Percentiles rank a stretch among this genome's conserved stretches.
Conservation (phyloP, 352 stramenopile genomes). For the Phytopythium helicoides region DNA sequence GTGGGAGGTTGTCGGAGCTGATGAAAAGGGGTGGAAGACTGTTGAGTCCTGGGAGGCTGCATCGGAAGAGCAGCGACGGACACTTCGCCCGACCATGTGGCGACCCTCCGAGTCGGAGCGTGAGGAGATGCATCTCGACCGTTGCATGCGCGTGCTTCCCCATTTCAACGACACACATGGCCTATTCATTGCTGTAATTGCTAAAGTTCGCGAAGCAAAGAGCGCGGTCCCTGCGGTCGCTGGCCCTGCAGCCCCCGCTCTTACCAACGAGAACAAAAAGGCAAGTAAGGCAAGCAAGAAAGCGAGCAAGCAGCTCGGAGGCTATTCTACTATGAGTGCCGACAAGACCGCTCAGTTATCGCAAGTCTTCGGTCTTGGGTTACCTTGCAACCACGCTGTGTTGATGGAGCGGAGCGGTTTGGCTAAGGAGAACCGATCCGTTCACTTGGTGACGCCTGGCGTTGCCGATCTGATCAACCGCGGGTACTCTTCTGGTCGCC, state of each 20-base stretch:
- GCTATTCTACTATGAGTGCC: conserved; percentile 46
- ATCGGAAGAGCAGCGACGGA: conserved; percentile 46
- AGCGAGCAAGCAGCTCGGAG: conserved; percentile 56
- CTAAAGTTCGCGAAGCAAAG: conserved; percentile 41
- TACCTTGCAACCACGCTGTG: conserved; percentile 17
- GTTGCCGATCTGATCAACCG: conserved; percentile 43
- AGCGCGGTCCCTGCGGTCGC: conserved; percentile 14
- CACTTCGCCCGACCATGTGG: conserved; percentile 82
- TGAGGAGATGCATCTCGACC: conserved; percentile 72
- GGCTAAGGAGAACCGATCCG: conserved; percentile 53
- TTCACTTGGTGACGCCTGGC: conserved; percentile 61
- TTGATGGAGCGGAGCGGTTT: conserved; percentile 70
- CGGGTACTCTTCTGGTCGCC: conserved; percentile 26
- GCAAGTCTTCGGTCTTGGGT: conserved; percentile 35
- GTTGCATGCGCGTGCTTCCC: conserved; percentile 94
- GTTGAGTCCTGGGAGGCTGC: conserved; percentile 54
- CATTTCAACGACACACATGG: conserved; percentile 98
- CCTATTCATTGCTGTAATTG: conserved; percentile 97
- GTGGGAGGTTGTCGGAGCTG: conserved; percentile 51
- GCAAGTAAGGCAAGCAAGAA: conserved; percentile 56
- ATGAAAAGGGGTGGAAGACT: conserved; percentile 17
- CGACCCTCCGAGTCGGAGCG: conserved; percentile 56
- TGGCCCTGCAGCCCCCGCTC: conserved; percentile 28
- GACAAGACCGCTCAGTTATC: conserved; percentile 32
- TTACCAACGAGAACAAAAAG: conserved; percentile 11